Percentiles rank a stretch among this genome's conserved stretches.
phyloP scores from a whole-genome alignment of 208 protist species.

The Leishmania aethiopica region DNA sequence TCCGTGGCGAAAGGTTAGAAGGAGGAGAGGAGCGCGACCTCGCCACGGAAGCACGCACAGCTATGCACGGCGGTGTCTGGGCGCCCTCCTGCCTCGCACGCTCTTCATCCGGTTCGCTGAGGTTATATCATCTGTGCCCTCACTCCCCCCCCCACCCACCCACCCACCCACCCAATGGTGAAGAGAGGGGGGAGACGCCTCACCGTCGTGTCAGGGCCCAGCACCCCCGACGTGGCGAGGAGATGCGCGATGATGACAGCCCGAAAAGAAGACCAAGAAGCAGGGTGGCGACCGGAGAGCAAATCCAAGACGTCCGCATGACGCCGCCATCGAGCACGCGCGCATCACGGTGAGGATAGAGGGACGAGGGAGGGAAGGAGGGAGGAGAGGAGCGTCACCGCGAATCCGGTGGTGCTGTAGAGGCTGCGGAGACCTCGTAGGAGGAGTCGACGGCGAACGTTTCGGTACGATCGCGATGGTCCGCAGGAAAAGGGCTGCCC shows the following conservation, averaged over 20 bases:
- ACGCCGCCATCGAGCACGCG: not conserved
- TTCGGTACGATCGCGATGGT: not conserved
- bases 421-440: constrained; percentile 12
- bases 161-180: no score
- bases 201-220: no score
- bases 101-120: not conserved
- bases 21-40: not conserved
- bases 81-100: not conserved
- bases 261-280: not conserved
- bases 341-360: not conserved
- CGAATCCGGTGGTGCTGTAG: constrained; percentile 14
- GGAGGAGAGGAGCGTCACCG: not conserved
- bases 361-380: not conserved
- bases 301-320: not conserved
- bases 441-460: constrained; percentile 1
- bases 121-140: not conserved
- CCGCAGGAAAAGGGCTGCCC: not conserved
- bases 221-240: no score
- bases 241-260: no score
- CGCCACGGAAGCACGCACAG: not conserved
- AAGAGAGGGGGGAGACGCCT: no score
- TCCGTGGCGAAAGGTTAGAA: not conserved
- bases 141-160: no score
- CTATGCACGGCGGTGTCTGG: not conserved
- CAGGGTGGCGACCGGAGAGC: not conserved